These are phyloP conservation scores for Fusarium sacchari DNA, from an alignment of 2,329 filamentous ascomycete species.

Conservation along the genomic window DNA sequence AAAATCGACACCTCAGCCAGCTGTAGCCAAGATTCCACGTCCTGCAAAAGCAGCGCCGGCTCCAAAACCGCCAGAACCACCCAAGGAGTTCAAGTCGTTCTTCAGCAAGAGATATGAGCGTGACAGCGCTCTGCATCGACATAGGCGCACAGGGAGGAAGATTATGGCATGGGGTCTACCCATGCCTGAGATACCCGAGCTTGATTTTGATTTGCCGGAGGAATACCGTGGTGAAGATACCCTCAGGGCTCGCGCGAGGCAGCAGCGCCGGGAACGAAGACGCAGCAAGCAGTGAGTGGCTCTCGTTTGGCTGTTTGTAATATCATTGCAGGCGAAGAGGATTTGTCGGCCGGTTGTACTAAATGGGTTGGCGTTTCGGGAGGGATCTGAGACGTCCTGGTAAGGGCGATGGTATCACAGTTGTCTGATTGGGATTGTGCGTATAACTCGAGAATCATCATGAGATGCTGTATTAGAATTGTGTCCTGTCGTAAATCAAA, in stretches of 20 bases:
- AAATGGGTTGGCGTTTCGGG: slow-evolving; percentile 35
- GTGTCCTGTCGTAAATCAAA: neutral
- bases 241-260: slow-evolving; percentile 68
- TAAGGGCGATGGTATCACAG: slow-evolving; percentile 17
- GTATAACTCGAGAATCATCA: slow-evolving; percentile 15
- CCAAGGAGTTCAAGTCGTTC: slow-evolving; percentile 83
- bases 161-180: slow-evolving; percentile 83
- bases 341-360: slow-evolving; percentile 26
- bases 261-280: slow-evolving; percentile 69
- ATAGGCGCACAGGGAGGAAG: slow-evolving; percentile 74
- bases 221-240: slow-evolving; percentile 68
- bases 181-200: slow-evolving; percentile 76
- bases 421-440: slow-evolving; percentile 4
- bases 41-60: slow-evolving; percentile 40
- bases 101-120: slow-evolving; percentile 83
- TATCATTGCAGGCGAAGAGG: slow-evolving; percentile 20
- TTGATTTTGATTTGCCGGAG: slow-evolving; percentile 79
- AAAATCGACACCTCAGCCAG: slow-evolving; percentile 42
- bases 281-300: slow-evolving; percentile 55
- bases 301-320: slow-evolving; percentile 33
- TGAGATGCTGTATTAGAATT: slow-evolving; percentile 1
- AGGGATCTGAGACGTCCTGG: slow-evolving; percentile 22
- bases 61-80: slow-evolving; percentile 51
- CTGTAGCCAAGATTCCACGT: slow-evolving; percentile 22
- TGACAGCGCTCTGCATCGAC: slow-evolving; percentile 78